Evolutionary conservation across 176 grass and related monocot genomes (phyloP).

Genomic region (Cymbopogon citratus): DNA sequence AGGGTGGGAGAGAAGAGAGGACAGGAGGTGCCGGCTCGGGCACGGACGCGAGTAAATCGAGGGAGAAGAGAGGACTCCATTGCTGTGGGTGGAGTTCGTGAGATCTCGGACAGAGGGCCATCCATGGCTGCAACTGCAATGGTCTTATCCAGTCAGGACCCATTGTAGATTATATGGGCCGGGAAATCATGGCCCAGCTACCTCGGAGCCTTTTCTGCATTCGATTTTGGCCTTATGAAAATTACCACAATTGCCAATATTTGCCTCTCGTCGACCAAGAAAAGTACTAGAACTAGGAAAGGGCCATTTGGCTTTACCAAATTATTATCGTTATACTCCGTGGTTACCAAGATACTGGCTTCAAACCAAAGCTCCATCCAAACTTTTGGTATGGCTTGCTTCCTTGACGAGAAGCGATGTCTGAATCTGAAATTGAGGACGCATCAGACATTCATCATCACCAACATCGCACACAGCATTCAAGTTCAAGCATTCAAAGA

Average conservation of each 20-base stretch:
- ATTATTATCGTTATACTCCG: too few species aligned
- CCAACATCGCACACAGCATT: neutral
- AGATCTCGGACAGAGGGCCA: neutral
- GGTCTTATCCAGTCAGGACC: neutral
- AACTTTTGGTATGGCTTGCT: neutral
- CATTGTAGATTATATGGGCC: neutral
- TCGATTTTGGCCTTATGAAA: neutral
- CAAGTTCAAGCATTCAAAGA: neutral
- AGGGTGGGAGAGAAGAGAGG: neutral
- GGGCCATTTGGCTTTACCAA: too few species aligned
- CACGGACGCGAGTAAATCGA: neutral
- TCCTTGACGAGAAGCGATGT: neutral
- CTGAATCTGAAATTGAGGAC: neutral
- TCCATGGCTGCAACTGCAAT: neutral
- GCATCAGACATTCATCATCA: neutral
- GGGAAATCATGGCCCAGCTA: neutral
- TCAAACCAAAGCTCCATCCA: too few species aligned
- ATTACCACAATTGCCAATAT: neutral
- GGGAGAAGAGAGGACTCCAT: constrained; percentile 28
- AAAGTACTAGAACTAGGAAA: too few species aligned
- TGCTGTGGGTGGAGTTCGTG: neutral
- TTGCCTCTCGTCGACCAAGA: too few species aligned
- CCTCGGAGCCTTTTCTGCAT: neutral
- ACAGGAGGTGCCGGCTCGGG: neutral
- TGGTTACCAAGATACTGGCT: too few species aligned